Conservation (phyloP, 2,329 filamentous ascomycete species). For the Fusarium anguioides region DNA sequence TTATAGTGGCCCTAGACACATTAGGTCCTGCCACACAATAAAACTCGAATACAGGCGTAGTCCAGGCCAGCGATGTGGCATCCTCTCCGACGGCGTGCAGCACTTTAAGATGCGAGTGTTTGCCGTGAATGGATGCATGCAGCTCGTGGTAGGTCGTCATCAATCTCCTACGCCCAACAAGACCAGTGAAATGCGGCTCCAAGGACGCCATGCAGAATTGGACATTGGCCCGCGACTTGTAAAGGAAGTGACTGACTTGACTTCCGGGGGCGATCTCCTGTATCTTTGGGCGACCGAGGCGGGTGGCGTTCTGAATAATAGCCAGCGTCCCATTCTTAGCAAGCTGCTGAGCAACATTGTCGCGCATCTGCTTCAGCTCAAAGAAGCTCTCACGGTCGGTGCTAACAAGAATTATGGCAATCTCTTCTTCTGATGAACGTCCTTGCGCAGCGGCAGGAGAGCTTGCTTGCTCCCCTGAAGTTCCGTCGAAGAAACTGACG, state of each 20-base stretch:
- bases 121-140: constrained; percentile 86
- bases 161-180: constrained; percentile 74
- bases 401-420: constrained; percentile 94
- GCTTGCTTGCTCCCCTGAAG: constrained; percentile 56
- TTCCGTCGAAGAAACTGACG: constrained; percentile 86
- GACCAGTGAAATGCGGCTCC: constrained; percentile 70
- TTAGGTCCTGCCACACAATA: constrained; percentile 92
- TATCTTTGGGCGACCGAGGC: constrained; percentile 75
- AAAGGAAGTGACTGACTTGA: constrained; percentile 89
- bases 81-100: constrained; percentile 82
- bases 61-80: constrained; percentile 86
- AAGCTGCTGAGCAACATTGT: constrained; percentile 74
- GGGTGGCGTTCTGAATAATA: constrained; percentile 77
- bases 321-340: constrained; percentile 79
- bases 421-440: constrained; percentile 76
- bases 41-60: constrained; percentile 90
- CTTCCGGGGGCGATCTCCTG: constrained; percentile 83
- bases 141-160: constrained; percentile 88
- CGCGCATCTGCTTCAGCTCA: constrained; percentile 79
- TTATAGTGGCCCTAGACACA: constrained; percentile 71
- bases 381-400: constrained; percentile 95
- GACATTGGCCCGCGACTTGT: constrained; percentile 93
- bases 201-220: constrained; percentile 94
- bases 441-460: constrained; percentile 70
- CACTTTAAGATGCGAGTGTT: constrained; percentile 86